Base-by-base conservation (phyloP, 176 grass and related monocot species). In the Oryza rufipogon region DNA sequence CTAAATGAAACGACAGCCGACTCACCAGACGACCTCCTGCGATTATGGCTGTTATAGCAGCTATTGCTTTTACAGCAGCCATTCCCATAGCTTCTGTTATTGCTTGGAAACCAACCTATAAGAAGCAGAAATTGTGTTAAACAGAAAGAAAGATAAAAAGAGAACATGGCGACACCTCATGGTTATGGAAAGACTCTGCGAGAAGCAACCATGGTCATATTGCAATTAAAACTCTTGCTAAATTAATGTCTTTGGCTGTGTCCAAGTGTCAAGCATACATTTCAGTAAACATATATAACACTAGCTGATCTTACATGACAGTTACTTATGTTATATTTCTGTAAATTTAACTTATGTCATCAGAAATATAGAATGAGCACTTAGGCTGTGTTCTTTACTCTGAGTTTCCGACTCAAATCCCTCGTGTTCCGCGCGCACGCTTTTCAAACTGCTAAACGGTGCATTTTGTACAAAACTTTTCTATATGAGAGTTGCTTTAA, bases 31-130 rank as follows among this genome's bases (percentile, higher is more conserved):
- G 93, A 28, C 96, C 96, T 82, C 96, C 96, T 54, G 93, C 93
- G 87, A 99, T 99, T 87, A 99, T 99, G 22, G 88, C 93, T 85
- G 93, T 86, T 83, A 99, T 99, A 80, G 96, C 96, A 86, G 92
- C 93, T 83, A 99, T 85, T 74, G 96, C 96, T 71, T 99, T 99
- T 9, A 96, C 91, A 66, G 96, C 96, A 86, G 96, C 93, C 83
- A 95, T 87, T 83, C 96, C 96, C 85, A 99, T 92, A 68, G 96
- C 96, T 92, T 99, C 91, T 11, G 90, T 88, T 88, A 99, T 96
- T 91, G 96, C 96, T 99, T 96, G 93, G 80, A 99, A 99, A 45
- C 96, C 96, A 92, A 99, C 87, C 96, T 99, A 61, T 67, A 84
- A 64, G 71, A 28, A 51, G 23, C 42, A 52, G 28, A 90, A 39